Base-by-base conservation (phyloP, 2,329 filamentous ascomycete species). In the Curvularia sp. region DNA sequence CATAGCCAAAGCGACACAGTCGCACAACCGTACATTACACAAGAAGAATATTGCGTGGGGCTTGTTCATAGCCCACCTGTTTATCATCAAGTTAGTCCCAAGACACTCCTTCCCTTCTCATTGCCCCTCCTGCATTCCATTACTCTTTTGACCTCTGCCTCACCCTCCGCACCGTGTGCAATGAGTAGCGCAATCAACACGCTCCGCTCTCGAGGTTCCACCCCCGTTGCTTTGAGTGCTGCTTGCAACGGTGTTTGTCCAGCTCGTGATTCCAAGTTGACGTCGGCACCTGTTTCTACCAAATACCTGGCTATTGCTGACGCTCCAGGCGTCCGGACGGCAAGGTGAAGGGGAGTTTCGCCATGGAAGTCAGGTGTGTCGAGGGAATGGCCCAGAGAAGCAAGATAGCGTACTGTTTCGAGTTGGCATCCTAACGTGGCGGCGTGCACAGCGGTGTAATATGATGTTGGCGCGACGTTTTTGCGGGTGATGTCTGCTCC, bases 281-380 rank as follows among this genome's bases (percentile, higher is more conserved):
- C 69, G 54, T 76, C 73, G 5, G 68, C 72, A 10, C 73, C 73
- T 27, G 61, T 62, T 27, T 74, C 72, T 8, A 73, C 49, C 21
- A 76, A 56, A 39, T 68, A 71, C 32, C 61, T 70, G 18, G 69
- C 72, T 4, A 73, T 67, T 28, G 62, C 48, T 48, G 66, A 71
- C 9, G 64, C 64, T 7, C 71, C 71, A 3, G 67, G 62, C 10
- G 69, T 72, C 38, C 60, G 69, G n/a, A 64, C 61, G 6, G 73
- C 73, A n/a, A 71, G 58, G 53, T 74, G 68, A 8, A 75, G 63
- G 1, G 73, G 68, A 15, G 73, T 75, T 49, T 75, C 73, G 12
- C 70, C 72, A n/a, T 58, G 27, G 0, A 50, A 47, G 30, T 74
- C 74, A 6, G 66, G 52, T 4, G 48, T 60, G 46, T 75, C 71